Conservation (phyloP, 1,284 basidiomycete genomes). For the Vanrija pseudolonga region DNA sequence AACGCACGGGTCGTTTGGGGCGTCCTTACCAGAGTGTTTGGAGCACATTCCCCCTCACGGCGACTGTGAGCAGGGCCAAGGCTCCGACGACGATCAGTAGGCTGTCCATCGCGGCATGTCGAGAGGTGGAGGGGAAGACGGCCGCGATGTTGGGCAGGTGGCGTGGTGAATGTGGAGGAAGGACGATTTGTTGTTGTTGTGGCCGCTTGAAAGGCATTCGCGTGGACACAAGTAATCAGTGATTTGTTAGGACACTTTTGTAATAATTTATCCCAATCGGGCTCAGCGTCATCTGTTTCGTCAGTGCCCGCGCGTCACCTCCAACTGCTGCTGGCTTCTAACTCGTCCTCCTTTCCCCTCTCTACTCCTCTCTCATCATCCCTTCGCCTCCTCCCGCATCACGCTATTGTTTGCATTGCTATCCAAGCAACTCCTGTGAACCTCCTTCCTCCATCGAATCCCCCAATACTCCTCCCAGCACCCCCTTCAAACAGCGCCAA, state of each 20-base stretch:
- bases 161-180: not conserved
- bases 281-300: not conserved
- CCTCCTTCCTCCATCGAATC: not conserved
- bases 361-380: not conserved
- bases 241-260: not conserved
- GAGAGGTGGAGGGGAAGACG: not conserved
- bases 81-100: not conserved
- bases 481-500: not conserved
- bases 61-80: not conserved
- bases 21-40: slow-evolving; percentile 6
- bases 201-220: slow-evolving; percentile 10
- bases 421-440: not conserved
- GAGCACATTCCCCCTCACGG: not conserved
- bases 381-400: not conserved
- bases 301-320: not conserved
- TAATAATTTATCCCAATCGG: not conserved
- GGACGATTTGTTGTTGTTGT: not conserved
- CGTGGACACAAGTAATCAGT: not conserved
- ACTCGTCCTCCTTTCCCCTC: not conserved
- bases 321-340: too few species aligned
- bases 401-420: not conserved
- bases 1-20: not conserved
- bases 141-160: not conserved
- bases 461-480: not conserved
- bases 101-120: slow-evolving; percentile 1